Evolutionary conservation across 1,284 basidiomycete genomes (phyloP).

Genomic region (Leccinum insolens): DNA sequence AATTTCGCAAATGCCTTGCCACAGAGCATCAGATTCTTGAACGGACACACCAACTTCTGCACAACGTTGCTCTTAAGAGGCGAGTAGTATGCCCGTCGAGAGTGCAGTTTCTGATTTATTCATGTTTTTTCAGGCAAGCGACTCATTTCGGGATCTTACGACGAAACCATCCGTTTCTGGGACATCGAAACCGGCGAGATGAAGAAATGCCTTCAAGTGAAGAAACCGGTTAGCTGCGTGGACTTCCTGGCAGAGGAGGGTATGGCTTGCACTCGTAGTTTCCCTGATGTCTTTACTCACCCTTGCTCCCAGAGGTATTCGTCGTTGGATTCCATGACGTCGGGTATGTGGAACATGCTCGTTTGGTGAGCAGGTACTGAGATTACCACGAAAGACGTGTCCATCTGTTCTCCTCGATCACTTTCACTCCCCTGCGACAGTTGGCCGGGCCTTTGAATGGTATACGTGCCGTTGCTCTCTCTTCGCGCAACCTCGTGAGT

Average conservation of each 20-base stretch:
- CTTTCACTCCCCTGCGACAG: slow-evolving; percentile 80
- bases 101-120: not conserved
- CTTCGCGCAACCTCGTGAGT: slow-evolving; percentile 82
- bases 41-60: slow-evolving; percentile 87
- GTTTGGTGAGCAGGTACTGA: slow-evolving; percentile 11
- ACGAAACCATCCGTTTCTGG: slow-evolving; percentile 91
- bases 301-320: slow-evolving; percentile 65
- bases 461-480: slow-evolving; percentile 86
- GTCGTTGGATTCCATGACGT: slow-evolving; percentile 93
- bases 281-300: slow-evolving; percentile 5
- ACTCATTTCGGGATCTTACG: slow-evolving; percentile 87
- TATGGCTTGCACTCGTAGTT: slow-evolving; percentile 30
- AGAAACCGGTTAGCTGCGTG: slow-evolving; percentile 88
- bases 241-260: slow-evolving; percentile 85
- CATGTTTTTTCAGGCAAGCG: slow-evolving; percentile 51
- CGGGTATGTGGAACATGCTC: slow-evolving; percentile 54
- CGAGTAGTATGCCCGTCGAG: slow-evolving; percentile 22
- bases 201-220: slow-evolving; percentile 79
- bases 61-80: slow-evolving; percentile 81
- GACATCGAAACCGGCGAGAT: slow-evolving; percentile 80
- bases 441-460: slow-evolving; percentile 83
- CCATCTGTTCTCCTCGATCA: slow-evolving; percentile 79
- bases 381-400: slow-evolving; percentile 55
- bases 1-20: slow-evolving; percentile 82
- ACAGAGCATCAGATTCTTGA: slow-evolving; percentile 76